A percentile compares a stretch with the other conserved stretches of the same genome.
Evolutionary conservation across 768 basidiomycete genomes (phyloP).

Genomic region (Saitozyma podzolica): DNA sequence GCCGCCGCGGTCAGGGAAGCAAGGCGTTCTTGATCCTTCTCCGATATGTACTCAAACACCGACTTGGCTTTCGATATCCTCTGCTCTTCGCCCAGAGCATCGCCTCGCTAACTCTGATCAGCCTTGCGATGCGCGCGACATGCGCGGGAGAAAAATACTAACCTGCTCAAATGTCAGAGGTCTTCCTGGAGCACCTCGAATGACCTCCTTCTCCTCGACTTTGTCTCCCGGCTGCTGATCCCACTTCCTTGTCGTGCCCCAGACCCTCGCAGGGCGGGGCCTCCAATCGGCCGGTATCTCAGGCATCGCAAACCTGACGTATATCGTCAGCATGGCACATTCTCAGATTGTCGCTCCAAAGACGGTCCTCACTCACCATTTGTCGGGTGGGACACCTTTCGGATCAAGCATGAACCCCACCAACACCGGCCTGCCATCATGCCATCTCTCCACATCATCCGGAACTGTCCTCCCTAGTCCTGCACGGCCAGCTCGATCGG

Average conservation of each 20-base stretch:
- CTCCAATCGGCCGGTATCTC: constrained; percentile 81
- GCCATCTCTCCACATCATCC: constrained; percentile 57
- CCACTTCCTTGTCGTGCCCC: constrained; percentile 56
- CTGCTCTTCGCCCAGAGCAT: constrained; percentile 77
- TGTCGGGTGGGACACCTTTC: constrained; percentile 47
- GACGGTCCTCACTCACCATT: constrained; percentile 36
- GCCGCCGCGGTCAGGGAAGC: constrained; percentile 38
- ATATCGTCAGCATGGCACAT: constrained; percentile 4
- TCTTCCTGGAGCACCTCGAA: constrained; percentile 55
- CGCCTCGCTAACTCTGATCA: constrained; percentile 64
- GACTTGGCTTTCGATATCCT: constrained; percentile 59
- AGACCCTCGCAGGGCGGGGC: constrained; percentile 77
- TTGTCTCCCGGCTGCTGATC: constrained; percentile 34
- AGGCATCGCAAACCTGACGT: constrained; percentile 74
- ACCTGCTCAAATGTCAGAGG: constrained; percentile 74
- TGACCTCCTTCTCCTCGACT: constrained; percentile 33
- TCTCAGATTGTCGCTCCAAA: not conserved
- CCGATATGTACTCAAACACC: constrained; percentile 90
- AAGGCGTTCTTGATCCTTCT: constrained; percentile 87
- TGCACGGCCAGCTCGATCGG: not conserved
- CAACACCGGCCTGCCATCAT: constrained; percentile 72
- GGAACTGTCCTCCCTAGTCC: not conserved
- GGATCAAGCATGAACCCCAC: constrained; percentile 71
- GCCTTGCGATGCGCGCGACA: not conserved
- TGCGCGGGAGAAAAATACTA: constrained; percentile 33